Base-by-base conservation (phyloP, 139 green algal species). In the Edaphochlamys debaryana region DNA sequence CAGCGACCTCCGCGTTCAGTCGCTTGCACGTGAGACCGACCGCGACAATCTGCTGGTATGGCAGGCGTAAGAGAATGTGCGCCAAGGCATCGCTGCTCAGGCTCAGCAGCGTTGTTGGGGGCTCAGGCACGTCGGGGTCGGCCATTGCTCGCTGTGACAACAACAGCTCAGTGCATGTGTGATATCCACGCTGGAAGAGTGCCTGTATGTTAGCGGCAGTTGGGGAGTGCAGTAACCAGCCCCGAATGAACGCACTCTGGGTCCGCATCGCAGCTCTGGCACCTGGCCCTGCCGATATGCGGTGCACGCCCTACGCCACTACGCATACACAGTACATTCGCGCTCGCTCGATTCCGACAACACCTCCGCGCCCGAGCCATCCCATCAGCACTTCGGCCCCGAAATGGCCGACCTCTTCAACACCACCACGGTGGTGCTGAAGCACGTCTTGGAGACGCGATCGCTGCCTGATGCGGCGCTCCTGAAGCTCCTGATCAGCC, bases 331-430 rank as follows among this genome's bases (percentile, higher is more conserved):
- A n/a, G n/a, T n/a, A n/a, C n/a, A n/a, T n/a, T n/a, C n/a, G n/a
- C n/a, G n/a, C n/a, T n/a, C n/a, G n/a, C n/a, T n/a, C n/a, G n/a
- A n/a, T n/a, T n/a, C n/a, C n/a, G n/a, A n/a, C n/a, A n/a, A n/a
- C n/a, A n/a, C n/a, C n/a, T n/a, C n/a, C n/a, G n/a, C n/a, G n/a
- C n/a, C n/a, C n/a, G n/a, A n/a, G n/a, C n/a, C n/a, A n/a, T n/a
- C n/a, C n/a, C n/a, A n/a, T n/a, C n/a, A n/a, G n/a, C n/a, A n/a
- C n/a, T n/a, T n/a, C n/a, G n/a, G n/a, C n/a, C n/a, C n/a, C n/a
- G n/a, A n/a, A n/a, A 80, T 82, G 76, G 76, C 76, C 4, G 76
- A 82, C 45, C 76, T 82, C 3, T 40, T 82, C 11, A 73, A 73
- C 60, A 82, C 76, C 5, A 73, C 76, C 5, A 66, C 13, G 41